Conservation (phyloP, 2,329 filamentous ascomycete species). For the Acrocalymma vagum region DNA sequence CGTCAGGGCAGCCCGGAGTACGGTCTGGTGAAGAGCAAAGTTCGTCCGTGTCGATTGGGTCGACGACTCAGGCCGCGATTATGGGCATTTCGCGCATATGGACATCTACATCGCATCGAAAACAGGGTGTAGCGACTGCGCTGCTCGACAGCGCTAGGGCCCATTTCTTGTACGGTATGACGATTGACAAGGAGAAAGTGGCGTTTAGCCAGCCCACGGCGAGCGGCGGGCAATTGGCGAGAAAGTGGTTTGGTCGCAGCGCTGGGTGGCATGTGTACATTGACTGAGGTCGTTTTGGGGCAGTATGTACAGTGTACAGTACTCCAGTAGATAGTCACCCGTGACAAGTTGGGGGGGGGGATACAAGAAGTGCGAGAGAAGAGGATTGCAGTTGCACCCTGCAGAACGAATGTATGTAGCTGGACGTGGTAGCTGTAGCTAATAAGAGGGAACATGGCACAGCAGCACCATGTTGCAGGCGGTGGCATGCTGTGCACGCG, state of each 20-base stretch:
- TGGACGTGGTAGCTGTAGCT: too few relatives aligned
- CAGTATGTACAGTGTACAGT: too few relatives aligned
- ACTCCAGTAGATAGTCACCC: neutral
- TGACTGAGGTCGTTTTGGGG: too few relatives aligned
- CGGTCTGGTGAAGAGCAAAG: slow-evolving; percentile 24
- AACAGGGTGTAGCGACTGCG: slow-evolving; percentile 65
- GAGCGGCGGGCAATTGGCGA: slow-evolving; percentile 65
- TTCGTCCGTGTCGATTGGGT: slow-evolving; percentile 54
- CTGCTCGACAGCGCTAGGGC: slow-evolving; percentile 65
- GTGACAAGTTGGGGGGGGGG: too few relatives aligned
- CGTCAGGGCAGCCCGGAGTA: slow-evolving; percentile 21
- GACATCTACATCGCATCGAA: slow-evolving; percentile 65
- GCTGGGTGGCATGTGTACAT: slow-evolving; percentile 69
- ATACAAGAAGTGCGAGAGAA: too few relatives aligned
- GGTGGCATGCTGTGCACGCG: too few relatives aligned
- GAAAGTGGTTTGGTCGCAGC: slow-evolving; percentile 64
- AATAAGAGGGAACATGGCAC: too few relatives aligned
- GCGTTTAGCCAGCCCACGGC: slow-evolving; percentile 74
- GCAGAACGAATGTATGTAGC: too few relatives aligned
- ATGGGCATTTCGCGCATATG: slow-evolving; percentile 72
- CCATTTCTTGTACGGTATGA: slow-evolving; percentile 65
- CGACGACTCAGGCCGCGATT: slow-evolving; percentile 56
- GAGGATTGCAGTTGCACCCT: too few relatives aligned
- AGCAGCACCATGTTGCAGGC: too few relatives aligned
- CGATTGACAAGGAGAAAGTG: slow-evolving; percentile 62